Evolutionary conservation across 208 protist species (phyloP).

Genomic region (Angomonas deanei): DNA sequence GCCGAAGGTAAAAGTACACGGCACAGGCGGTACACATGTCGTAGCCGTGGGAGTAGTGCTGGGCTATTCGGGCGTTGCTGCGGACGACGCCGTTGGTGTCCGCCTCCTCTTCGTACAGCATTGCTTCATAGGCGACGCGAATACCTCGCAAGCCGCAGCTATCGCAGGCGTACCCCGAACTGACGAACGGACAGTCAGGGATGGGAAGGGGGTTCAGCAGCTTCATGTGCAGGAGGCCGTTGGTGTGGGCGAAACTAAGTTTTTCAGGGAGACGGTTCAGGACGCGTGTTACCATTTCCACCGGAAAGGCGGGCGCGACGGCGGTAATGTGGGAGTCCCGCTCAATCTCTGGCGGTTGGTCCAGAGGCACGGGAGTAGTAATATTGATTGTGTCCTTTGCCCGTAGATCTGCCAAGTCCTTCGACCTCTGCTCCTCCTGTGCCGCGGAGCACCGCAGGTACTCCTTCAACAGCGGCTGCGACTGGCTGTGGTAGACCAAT

Average conservation of each 20-base stretch:
- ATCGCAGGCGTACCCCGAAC: constrained; percentile 38
- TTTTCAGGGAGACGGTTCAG: constrained; percentile 21
- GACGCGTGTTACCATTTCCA: constrained; percentile 17
- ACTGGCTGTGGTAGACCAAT: constrained; percentile 20
- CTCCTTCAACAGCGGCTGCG: constrained; percentile 34
- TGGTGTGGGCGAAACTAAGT: constrained; percentile 38
- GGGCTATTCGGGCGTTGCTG: constrained; percentile 35
- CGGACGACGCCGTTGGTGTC: constrained; percentile 15
- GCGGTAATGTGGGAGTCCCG: constrained; percentile 25
- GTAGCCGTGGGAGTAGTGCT: constrained; percentile 32
- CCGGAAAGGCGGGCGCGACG: constrained; percentile 15
- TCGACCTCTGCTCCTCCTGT: constrained; percentile 29
- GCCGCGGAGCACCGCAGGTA: constrained; percentile 28
- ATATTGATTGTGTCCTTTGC: constrained; percentile 1
- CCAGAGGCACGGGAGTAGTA: not conserved
- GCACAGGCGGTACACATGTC: constrained; percentile 69
- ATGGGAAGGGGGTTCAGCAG: constrained; percentile 50
- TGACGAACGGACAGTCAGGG: constrained; percentile 26
- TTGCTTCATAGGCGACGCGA: constrained; percentile 39
- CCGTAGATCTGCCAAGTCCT: constrained; percentile 5
- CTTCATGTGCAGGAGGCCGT: constrained; percentile 36
- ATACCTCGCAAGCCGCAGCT: constrained; percentile 39
- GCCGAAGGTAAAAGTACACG: constrained; percentile 37
- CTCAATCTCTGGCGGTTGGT: constrained; percentile 25
- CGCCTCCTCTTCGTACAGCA: constrained; percentile 48